Evolutionary conservation across 805 yeast genomes (phyloP).

Genomic region (Metschnikowia picachoensis): DNA sequence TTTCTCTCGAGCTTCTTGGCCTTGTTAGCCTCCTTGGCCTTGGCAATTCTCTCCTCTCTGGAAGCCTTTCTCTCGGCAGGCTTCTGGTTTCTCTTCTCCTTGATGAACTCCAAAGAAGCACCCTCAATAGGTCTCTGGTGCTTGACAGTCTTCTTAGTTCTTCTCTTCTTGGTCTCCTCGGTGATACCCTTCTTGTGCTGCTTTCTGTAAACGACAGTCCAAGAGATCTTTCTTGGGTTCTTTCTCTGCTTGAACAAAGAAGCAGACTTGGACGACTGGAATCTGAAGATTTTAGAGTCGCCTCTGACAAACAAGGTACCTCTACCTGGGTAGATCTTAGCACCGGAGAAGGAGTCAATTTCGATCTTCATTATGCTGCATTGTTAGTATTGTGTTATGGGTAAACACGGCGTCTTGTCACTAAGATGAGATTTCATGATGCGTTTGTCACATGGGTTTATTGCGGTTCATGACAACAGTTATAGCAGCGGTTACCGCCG

Average conservation of each 20-base stretch:
- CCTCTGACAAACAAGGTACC: slow-evolving; percentile 99
- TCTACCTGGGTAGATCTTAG: slow-evolving; percentile 99
- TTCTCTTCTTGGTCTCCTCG: slow-evolving; percentile 97
- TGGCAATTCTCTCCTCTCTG: slow-evolving; percentile 84
- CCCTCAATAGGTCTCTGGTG: slow-evolving; percentile 99
- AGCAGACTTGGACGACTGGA: slow-evolving; percentile 95
- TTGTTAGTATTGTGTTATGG: slow-evolving; percentile 29
- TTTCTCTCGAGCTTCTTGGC: slow-evolving; percentile 91
- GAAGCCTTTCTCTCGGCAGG: slow-evolving; percentile 98
- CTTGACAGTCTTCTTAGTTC: slow-evolving; percentile 96
- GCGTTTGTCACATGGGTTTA: too few relatives aligned
- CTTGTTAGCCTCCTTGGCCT: slow-evolving; percentile 86
- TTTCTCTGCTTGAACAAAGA: slow-evolving; percentile 99
- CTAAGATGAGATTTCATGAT: too few relatives aligned
- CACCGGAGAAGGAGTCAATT: slow-evolving; percentile 98
- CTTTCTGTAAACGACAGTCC: slow-evolving; percentile 99
- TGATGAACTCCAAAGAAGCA: slow-evolving; percentile 97
- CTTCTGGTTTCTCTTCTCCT: slow-evolving; percentile 93
- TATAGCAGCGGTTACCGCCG: too few relatives aligned
- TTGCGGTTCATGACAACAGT: too few relatives aligned
- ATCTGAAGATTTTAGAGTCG: slow-evolving; percentile 99
- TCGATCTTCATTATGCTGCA: slow-evolving; percentile 87
- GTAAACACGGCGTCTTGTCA: too few relatives aligned
- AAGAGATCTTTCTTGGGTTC: slow-evolving; percentile 99
- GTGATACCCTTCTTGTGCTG: slow-evolving; percentile 99